Evolutionary conservation across 192 early-diverging fungal genomes (phyloP).

Genomic region (Backusella australiensis): DNA sequence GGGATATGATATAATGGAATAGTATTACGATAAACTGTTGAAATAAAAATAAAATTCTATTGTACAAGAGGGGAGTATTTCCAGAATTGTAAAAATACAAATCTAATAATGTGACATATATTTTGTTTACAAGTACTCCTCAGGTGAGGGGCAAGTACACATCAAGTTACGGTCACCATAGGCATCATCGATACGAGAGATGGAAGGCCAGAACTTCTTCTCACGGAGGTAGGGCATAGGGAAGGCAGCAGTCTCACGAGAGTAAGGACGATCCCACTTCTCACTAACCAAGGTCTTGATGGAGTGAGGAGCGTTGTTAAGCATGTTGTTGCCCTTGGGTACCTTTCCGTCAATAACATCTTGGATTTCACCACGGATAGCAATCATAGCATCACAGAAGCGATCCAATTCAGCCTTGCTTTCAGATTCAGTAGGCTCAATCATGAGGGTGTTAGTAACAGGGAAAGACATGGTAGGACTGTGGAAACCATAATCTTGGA

Average conservation of each 20-base stretch:
- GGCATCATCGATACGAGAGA: constrained; percentile 89
- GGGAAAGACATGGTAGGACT: constrained; percentile 99
- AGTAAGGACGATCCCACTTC: constrained; percentile 86
- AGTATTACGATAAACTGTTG: constrained; percentile 3
- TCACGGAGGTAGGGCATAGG: constrained; percentile 78
- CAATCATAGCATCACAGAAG: constrained; percentile 98
- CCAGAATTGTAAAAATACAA: neutral
- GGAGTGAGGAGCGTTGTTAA: constrained; percentile 89
- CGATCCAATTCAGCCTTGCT: constrained; percentile 89
- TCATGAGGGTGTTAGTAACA: constrained; percentile 98
- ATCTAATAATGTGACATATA: neutral
- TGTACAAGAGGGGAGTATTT: neutral
- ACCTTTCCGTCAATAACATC: constrained; percentile 82
- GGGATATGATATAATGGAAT: neutral
- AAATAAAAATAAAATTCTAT: constrained; percentile 11
- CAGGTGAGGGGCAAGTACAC: constrained; percentile 95
- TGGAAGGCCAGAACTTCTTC: constrained; percentile 98
- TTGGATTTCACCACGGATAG: constrained; percentile 91
- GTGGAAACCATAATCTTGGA: constrained; percentile 99
- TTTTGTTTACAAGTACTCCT: constrained; percentile 55
- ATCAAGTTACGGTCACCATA: constrained; percentile 93
- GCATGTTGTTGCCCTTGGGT: constrained; percentile 83
- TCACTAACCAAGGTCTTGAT: constrained; percentile 73
- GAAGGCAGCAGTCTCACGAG: constrained; percentile 87
- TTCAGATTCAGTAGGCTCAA: constrained; percentile 99